A percentile compares a stretch with the other conserved stretches of the same genome.
Evolutionary conservation across 1,139 yeast species (phyloP).

Genomic region (Zygosaccharomyces pseudobailii): DNA sequence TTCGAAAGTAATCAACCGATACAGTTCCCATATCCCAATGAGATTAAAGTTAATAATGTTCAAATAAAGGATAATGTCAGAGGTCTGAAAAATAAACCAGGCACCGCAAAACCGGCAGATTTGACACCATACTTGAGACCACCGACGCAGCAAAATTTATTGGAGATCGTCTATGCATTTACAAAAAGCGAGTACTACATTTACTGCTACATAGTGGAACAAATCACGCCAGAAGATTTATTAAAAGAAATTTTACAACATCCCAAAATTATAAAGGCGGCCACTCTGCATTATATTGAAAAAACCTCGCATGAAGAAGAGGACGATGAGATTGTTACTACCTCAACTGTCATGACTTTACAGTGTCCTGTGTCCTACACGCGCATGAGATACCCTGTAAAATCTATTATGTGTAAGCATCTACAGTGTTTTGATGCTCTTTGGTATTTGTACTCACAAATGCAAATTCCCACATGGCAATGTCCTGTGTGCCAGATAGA

Average conservation of each 20-base stretch:
- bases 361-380: constrained; percentile 62
- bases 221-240: constrained; percentile 39
- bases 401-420: constrained; percentile 57
- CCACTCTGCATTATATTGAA: constrained; percentile 44
- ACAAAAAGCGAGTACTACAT: constrained; percentile 43
- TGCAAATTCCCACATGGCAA: constrained; percentile 58
- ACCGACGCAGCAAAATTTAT: constrained; percentile 36
- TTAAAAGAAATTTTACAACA: constrained; percentile 34
- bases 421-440: constrained; percentile 69
- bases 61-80: constrained; percentile 47
- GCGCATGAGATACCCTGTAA: constrained; percentile 57
- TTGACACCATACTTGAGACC: constrained; percentile 43
- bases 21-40: constrained; percentile 57
- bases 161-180: constrained; percentile 52
- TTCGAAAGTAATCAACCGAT: constrained; percentile 39
- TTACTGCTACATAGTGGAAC: constrained; percentile 51
- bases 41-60: constrained; percentile 47
- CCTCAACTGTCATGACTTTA: constrained; percentile 52
- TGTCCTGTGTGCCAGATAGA: constrained; percentile 60
- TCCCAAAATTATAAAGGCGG: constrained; percentile 45
- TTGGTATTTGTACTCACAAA: constrained; percentile 55
- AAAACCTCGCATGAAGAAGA: constrained; percentile 40
- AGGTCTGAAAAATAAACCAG: constrained; percentile 58
- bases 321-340: constrained; percentile 55
- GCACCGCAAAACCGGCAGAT: constrained; percentile 67